A percentile compares a stretch with the other conserved stretches of the same genome.
Conservation (phyloP, 2,329 filamentous ascomycete genomes). For the Septoria petroselini region DNA sequence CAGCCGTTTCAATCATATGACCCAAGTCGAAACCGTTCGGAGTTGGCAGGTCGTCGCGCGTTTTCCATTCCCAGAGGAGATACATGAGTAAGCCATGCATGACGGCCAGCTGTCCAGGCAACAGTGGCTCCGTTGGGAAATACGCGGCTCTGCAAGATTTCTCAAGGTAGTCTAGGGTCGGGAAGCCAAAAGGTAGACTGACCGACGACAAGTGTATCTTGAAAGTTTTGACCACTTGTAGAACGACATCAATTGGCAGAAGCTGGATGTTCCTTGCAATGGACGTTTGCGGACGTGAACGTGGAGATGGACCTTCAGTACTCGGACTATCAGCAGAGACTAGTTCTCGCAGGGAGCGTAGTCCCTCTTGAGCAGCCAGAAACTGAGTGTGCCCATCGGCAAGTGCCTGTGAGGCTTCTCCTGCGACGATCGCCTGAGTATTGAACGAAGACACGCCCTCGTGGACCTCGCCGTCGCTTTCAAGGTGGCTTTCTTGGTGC, state of each 20-base stretch:
- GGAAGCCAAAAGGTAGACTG: conserved; percentile 14
- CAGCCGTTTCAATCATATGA: conserved; percentile 2
- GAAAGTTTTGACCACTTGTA: conserved; percentile 12
- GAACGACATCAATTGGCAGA: conserved; percentile 13
- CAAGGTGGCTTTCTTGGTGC: neutral
- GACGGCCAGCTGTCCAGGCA: conserved; percentile 10
- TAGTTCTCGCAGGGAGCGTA: conserved; percentile 10
- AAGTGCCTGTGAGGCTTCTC: conserved; percentile 17
- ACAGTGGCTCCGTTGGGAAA: conserved; percentile 15
- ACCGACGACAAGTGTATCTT: conserved; percentile 10
- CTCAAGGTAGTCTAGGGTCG: conserved; percentile 10
- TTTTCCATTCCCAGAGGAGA: conserved; percentile 13
- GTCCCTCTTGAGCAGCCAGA: conserved; percentile 14
- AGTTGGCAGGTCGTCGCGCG: conserved; percentile 3
- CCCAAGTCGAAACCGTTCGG: conserved; percentile 6
- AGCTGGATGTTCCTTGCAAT: conserved; percentile 5
- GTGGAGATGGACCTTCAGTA: conserved; percentile 1
- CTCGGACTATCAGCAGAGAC: conserved; percentile 5
- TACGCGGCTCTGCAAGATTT: conserved; percentile 12
- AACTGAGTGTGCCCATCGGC: conserved; percentile 15
- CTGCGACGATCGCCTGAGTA: conserved; percentile 13
- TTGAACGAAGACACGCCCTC: conserved; percentile 17
- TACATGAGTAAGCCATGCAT: conserved; percentile 16
- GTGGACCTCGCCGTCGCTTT: conserved; percentile 10
- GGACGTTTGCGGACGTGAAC: neutral